Evolutionary conservation across 2,329 filamentous ascomycete species (phyloP).

Genomic region (Diaporthe vaccinii): DNA sequence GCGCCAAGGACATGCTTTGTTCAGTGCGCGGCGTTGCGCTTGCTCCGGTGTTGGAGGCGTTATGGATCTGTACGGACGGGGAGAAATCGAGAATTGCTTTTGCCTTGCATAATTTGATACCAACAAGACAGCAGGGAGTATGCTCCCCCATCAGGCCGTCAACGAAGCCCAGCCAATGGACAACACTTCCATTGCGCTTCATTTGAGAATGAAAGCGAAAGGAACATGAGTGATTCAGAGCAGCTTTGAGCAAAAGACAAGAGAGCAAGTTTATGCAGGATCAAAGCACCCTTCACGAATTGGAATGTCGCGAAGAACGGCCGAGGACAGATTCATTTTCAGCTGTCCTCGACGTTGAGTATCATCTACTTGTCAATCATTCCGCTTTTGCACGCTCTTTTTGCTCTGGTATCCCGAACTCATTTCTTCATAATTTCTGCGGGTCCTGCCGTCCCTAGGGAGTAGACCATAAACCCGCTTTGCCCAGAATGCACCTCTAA

Average conservation of each 20-base stretch:
- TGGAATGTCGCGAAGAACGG: background rate
- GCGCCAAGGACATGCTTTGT: conserved; percentile 6
- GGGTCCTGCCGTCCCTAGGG: conserved; percentile 17
- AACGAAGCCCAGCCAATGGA: background rate
- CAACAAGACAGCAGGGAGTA: background rate
- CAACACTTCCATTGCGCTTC: background rate
- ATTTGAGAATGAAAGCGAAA: background rate
- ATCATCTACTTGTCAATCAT: conserved; percentile 14
- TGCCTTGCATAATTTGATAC: conserved; percentile 33
- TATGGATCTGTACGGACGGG: conserved; percentile 30
- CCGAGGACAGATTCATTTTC: background rate
- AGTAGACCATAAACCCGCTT: conserved; percentile 16
- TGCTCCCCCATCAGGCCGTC: background rate
- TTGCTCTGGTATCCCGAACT: conserved; percentile 17
- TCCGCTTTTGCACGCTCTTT: background rate
- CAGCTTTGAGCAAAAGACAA: background rate
- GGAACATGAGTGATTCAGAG: too few relatives aligned
- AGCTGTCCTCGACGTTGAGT: background rate
- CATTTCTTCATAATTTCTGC: conserved; percentile 32
- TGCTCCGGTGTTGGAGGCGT: conserved; percentile 34
- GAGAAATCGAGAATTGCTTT: conserved; percentile 23
- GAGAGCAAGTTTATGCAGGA: background rate
- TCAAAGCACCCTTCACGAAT: background rate
- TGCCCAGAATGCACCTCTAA: background rate
- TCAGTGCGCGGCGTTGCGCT: conserved; percentile 15